Percentiles rank a stretch among this genome's conserved stretches.
These are phyloP conservation scores for Cladosporium sp. DNA, from an alignment of 2,329 filamentous ascomycete genomes.

Conservation along the genomic window DNA sequence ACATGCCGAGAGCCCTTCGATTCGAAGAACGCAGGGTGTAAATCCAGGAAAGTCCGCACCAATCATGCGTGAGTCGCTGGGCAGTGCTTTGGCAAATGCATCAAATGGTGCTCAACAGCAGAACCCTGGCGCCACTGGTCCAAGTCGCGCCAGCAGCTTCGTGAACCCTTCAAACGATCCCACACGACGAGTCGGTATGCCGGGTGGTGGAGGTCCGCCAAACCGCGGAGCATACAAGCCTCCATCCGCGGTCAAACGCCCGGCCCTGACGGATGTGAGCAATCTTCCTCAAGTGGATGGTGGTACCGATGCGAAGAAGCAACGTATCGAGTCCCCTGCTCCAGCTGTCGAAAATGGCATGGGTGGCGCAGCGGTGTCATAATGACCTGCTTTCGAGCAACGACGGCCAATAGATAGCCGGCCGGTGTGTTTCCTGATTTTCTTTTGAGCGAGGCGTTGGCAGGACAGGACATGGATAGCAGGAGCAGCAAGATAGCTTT, in stretches of 20 bases:
- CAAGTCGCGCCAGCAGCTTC: constrained; percentile 36
- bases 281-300: constrained; percentile 37
- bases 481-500: background rate
- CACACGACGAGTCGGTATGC: constrained; percentile 48
- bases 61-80: constrained; percentile 47
- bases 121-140: constrained; percentile 16
- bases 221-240: constrained; percentile 45
- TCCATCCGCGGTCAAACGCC: constrained; percentile 35
- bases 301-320: constrained; percentile 38
- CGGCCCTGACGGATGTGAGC: constrained; percentile 43
- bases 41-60: constrained; percentile 77
- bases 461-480: background rate
- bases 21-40: constrained; percentile 82
- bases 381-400: constrained; percentile 2
- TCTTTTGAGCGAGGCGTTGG: constrained; percentile 10
- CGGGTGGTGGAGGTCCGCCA: constrained; percentile 32
- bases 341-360: constrained; percentile 6
- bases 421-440: background rate
- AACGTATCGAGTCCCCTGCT: constrained; percentile 29
- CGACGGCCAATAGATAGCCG: background rate
- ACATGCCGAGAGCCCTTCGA: constrained; percentile 61
- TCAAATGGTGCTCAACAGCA: constrained; percentile 11
- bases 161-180: constrained; percentile 46
- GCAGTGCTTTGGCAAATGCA: constrained; percentile 8
- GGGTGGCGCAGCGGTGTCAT: background rate